Conservation (phyloP, 1,284 basidiomycete genomes). For the Ceratobasidium sp. region DNA sequence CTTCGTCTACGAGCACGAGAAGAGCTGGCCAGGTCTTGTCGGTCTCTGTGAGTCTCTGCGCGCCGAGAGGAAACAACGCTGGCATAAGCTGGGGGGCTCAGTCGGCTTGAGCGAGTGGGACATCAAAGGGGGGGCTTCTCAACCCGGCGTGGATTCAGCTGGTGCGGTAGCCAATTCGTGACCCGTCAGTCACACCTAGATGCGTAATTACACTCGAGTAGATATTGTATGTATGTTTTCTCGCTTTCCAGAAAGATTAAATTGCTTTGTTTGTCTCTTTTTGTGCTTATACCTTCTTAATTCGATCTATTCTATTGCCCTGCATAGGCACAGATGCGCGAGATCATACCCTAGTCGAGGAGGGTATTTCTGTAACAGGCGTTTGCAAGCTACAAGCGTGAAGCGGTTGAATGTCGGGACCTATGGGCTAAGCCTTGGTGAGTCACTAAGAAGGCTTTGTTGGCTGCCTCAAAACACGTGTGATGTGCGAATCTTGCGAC, state of each 20-base stretch:
- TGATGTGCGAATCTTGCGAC: neutral
- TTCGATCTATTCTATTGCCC: neutral
- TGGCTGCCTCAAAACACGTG: neutral
- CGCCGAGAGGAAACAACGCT: conserved; percentile 67
- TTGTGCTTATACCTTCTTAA: neutral
- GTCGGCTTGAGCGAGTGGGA: conserved; percentile 82
- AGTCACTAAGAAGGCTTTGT: too few relatives aligned
- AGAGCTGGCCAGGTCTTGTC: conserved; percentile 79
- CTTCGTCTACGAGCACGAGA: conserved; percentile 78
- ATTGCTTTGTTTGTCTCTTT: neutral
- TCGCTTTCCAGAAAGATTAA: neutral
- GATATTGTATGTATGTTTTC: neutral
- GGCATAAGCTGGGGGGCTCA: conserved; percentile 72
- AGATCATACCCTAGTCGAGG: neutral
- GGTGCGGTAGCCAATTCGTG: neutral
- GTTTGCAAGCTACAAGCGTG: neutral
- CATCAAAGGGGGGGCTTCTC: conserved; percentile 54
- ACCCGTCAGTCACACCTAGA: neutral
- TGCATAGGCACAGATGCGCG: neutral
- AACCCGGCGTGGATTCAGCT: neutral
- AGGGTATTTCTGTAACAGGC: too few relatives aligned
- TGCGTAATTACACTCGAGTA: neutral
- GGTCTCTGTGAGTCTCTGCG: conserved; percentile 67
- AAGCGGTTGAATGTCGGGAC: neutral
- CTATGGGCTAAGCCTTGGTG: too few relatives aligned